Percentiles rank a stretch among this genome's conserved stretches.
Evolutionary conservation across 2,329 filamentous ascomycete genomes (phyloP).

Genomic region (Colletotrichum sp.): DNA sequence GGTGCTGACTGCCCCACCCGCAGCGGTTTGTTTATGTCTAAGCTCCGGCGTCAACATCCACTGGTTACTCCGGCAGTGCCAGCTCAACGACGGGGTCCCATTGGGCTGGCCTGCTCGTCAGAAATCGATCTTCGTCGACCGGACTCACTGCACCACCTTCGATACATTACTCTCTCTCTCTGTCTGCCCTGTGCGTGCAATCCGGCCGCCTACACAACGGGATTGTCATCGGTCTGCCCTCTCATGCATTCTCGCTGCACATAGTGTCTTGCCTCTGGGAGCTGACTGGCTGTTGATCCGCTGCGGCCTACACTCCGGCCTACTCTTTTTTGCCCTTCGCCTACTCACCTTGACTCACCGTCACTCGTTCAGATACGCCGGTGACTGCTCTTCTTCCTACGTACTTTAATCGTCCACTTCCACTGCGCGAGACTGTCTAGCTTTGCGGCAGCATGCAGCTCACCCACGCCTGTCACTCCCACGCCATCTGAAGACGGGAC

Average conservation of each 20-base stretch:
- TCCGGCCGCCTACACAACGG: not conserved
- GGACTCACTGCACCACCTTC: not conserved
- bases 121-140: not conserved
- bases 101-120: conserved; percentile 4
- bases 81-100: conserved; percentile 13
- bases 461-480: conserved; percentile 2
- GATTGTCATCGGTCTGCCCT: not conserved
- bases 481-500: conserved; percentile 4
- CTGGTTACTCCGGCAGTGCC: conserved; percentile 21
- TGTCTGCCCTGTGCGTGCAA: not conserved
- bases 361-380: not conserved
- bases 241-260: not conserved
- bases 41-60: conserved; percentile 17
- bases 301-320: conserved; percentile 11
- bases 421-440: not conserved
- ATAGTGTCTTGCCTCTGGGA: not conserved
- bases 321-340: not conserved
- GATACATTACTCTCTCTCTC: not conserved
- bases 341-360: not conserved
- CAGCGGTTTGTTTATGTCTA: conserved; percentile 20
- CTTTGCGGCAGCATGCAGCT: conserved; percentile 21
- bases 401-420: not conserved
- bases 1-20: conserved; percentile 7
- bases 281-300: not conserved
- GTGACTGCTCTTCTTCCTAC: not conserved